These are phyloP conservation scores for Talaromyces sp. DNA, from an alignment of 2,329 filamentous ascomycete genomes.

Conservation along the genomic window DNA sequence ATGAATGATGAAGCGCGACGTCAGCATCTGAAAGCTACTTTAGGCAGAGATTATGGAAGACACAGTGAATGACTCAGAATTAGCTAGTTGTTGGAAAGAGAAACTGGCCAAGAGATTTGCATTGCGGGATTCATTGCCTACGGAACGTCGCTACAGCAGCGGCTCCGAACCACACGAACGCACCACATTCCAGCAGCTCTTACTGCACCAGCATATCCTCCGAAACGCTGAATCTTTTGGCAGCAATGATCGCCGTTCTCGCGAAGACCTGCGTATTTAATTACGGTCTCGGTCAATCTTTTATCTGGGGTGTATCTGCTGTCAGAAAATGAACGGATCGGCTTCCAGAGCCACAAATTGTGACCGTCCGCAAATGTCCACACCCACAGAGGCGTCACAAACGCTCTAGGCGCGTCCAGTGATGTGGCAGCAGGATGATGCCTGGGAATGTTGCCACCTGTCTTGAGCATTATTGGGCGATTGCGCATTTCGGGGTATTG, in stretches of 20 bases:
- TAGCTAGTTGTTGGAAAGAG: neutral
- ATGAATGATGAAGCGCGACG: neutral
- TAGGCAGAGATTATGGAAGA: neutral
- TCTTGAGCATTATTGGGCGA: slow-evolving; percentile 16
- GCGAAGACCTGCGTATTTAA: neutral
- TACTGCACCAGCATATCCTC: neutral
- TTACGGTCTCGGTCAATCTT: neutral
- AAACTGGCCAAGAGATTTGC: slow-evolving; percentile 7
- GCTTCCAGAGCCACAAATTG: neutral
- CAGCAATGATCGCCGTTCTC: neutral
- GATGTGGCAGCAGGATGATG: slow-evolving; percentile 1
- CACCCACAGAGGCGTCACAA: slow-evolving; percentile 12
- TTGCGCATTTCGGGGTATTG: slow-evolving; percentile 4
- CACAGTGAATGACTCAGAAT: neutral
- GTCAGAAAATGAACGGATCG: slow-evolving; percentile 8
- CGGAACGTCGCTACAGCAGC: slow-evolving; percentile 9
- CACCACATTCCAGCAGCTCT: neutral
- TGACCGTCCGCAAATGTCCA: slow-evolving; percentile 6
- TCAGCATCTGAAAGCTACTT: neutral
- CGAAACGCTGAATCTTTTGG: neutral
- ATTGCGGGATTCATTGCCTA: slow-evolving; percentile 9
- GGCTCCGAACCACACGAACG: slow-evolving; percentile 2
- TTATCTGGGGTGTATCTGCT: neutral
- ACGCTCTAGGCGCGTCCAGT: slow-evolving; percentile 13
- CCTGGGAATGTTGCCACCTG: slow-evolving; percentile 13